A percentile compares a stretch with the other conserved stretches of the same genome.
Conservation (phyloP, 176 grass and related monocot species). For the Musa itinerans region DNA sequence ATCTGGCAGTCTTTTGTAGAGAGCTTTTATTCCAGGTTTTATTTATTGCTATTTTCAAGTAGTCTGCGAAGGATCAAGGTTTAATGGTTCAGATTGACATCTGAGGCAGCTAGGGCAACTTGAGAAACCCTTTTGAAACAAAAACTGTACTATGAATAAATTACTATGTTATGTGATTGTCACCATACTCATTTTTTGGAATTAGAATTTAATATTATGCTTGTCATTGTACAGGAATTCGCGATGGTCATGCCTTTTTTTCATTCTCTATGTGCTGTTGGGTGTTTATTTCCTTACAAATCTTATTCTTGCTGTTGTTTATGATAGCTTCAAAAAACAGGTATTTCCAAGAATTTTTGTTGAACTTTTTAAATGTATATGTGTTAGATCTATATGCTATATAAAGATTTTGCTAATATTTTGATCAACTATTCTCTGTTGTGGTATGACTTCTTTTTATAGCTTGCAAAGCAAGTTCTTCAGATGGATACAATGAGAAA, state of each 20-base stretch:
- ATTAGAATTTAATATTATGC: not conserved
- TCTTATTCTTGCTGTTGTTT: conserved; percentile 97
- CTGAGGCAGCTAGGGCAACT: not conserved
- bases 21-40: not conserved
- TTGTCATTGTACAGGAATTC: conserved; percentile 62
- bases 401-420: not conserved
- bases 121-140: not conserved
- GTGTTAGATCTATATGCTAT: not conserved
- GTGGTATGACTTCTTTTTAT: not conserved
- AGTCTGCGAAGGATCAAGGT: not conserved
- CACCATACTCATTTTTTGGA: not conserved
- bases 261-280: conserved; percentile 80
- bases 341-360: conserved; percentile 25
- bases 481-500: conserved; percentile 70
- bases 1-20: no score
- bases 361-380: conserved; percentile 12
- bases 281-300: conserved; percentile 99
- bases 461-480: conserved; percentile 82
- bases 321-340: conserved; percentile 97
- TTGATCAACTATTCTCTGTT: not conserved
- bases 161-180: not conserved
- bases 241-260: conserved; percentile 80
- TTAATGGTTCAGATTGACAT: not conserved
- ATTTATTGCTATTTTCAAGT: not conserved
- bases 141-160: not conserved